Evolutionary conservation across 192 early-diverging fungal species (phyloP), one percentile per base, ranked within the genome.

Genomic region (Phlyctochytrium planicorne): DNA sequence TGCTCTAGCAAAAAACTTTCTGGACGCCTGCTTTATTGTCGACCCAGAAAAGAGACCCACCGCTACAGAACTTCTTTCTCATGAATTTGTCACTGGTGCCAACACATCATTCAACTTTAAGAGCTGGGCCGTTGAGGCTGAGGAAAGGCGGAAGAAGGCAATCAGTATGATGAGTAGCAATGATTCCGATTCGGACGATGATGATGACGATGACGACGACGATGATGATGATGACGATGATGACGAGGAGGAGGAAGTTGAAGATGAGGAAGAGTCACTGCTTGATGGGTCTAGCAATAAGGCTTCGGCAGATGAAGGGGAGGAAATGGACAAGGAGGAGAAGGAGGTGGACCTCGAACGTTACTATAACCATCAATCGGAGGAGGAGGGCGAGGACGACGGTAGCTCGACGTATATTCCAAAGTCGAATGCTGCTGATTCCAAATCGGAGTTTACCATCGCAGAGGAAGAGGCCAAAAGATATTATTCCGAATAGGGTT

Each of bases 21-120:
- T 95, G 56, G 74, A 85, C 17, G 52, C 73, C 24, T 92, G 91
- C 62, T 94, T 97, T 80, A 82, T 70, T 30, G 83, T 89, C 25
- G 88, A 95, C 66, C 91, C 94, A 3, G 87, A 86, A 31, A 63
- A 75, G 32, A 80, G 97, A 30, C 91, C 92, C 59, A 88, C 94
- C 0, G 97, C 95, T 1, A 63, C 80, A 0, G 78, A 89, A 62
- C 63, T 86, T 31, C 72, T 89, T n/a, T 56, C 75, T 0, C 86
- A 96, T 78, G 64, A 77, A 23, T 98, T 97, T 82, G n/a, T 62
- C 2, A 72, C 31, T 25, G 40, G 30, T 2, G 62, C 47, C 12
- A 72, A 74, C 37, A 72, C 64, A 2, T 47, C n/a, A 0, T 77
- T 76, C 60, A 67, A 83, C 53, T 83, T 80, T 65, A 65, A 52